A percentile compares a stretch with the other conserved stretches of the same genome.
Evolutionary conservation across 768 basidiomycete genomes (phyloP).

Genomic region (Dioszegia hungarica): DNA sequence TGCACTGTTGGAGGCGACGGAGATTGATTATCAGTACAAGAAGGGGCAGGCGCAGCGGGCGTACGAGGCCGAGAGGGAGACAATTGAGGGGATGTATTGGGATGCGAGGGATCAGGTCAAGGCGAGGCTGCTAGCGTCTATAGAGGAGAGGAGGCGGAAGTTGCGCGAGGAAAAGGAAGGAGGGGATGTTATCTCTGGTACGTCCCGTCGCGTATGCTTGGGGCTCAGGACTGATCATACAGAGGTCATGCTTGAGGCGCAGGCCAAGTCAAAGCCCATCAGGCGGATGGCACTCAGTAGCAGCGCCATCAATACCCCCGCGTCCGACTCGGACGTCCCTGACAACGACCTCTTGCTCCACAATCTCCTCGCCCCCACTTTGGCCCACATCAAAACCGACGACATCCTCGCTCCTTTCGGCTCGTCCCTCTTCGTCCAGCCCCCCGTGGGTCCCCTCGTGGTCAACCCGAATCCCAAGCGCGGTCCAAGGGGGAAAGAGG

Average conservation of each 20-base stretch:
- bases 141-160: conserved; percentile 51
- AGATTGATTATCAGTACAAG: conserved; percentile 50
- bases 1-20: conserved; percentile 46
- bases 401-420: conserved; percentile 36
- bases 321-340: conserved; percentile 7
- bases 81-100: conserved; percentile 52
- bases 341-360: conserved; percentile 33
- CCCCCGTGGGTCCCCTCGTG: background rate
- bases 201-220: conserved; percentile 28
- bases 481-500: conserved; percentile 32
- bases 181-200: conserved; percentile 50
- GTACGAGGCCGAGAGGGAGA: conserved; percentile 50
- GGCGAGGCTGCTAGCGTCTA: conserved; percentile 48
- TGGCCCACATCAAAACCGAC: conserved; percentile 34
- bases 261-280: conserved; percentile 31
- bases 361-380: conserved; percentile 26
- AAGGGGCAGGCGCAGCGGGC: conserved; percentile 43
- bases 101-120: conserved; percentile 50
- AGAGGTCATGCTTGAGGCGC: conserved; percentile 35
- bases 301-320: conserved; percentile 1
- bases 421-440: conserved; percentile 7
- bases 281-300: conserved; percentile 28
- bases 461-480: conserved; percentile 23
- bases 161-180: conserved; percentile 53
- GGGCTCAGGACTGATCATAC: background rate